Base-by-base conservation (phyloP, 495 filamentous ascomycete genomes). In the Trichoderma asperelloides region DNA sequence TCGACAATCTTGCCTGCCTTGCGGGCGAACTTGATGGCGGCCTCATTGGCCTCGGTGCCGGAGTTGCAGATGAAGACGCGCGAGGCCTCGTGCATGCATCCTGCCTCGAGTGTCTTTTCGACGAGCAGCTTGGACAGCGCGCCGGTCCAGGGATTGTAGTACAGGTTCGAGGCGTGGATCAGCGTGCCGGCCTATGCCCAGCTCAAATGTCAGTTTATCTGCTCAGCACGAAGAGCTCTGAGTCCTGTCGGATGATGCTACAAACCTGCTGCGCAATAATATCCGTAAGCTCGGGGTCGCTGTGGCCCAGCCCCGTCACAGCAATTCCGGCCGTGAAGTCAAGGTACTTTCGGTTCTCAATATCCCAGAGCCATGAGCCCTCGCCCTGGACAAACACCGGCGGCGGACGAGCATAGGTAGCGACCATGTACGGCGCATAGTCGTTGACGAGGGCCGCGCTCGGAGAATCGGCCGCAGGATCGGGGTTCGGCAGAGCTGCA, bases 241-340 rank as follows among this genome's bases (percentile, higher is more conserved):
- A n/a, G n/a, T 16, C 15, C 43, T 16, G 3, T 47, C 43, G 7
- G 3, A 3, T 47, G 11, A 12, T 27, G 30, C 63, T 23, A 67
- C 75, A 62, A 73, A 89, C 91, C 84, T 98, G 95, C 68, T 95
- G 83, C 12, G 86, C 80, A 64, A 97, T 80, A 64, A 84, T 65
- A 68, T 86, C 78, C 15, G 86, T 73, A 67, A 94, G 82, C 71
- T 87, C 87, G 7, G 87, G 82, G 68, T 98, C 89, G 72, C 88
- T 89, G 74, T 98, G 95, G 23, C 95, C 95, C 27, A 98, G 84
- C 23, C 89, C 87, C 79, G 92, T 97, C 67, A 98, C 95, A 3
- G 96, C 96, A 73, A 98, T 98, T 39, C 95, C 95, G 9, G 93
- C 90, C 0, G 93, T 98, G 68, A 98, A 89, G 78, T 98, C 95